These are phyloP conservation scores for Paraleonurus japonicus DNA, from an alignment of 257 asterid genomes.

Conservation along the genomic window DNA sequence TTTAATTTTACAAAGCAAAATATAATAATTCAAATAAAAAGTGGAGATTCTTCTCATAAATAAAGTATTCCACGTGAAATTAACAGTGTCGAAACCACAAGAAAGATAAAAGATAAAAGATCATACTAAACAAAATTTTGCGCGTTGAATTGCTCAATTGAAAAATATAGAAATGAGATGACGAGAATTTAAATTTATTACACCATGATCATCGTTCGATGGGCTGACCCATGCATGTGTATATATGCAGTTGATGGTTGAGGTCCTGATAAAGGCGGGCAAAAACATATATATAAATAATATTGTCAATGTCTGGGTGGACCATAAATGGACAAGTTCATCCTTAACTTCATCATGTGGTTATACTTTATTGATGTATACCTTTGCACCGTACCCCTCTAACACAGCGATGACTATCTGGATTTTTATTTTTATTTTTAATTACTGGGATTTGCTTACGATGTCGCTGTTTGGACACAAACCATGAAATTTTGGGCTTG, in stretches of 20 bases:
- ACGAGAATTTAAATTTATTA: too few relatives aligned
- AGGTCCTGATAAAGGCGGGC: not conserved
- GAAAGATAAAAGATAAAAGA: too few relatives aligned
- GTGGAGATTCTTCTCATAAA: too few relatives aligned
- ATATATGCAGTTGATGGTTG: not conserved
- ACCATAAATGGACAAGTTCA: constrained; percentile 21
- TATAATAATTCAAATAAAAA: too few relatives aligned
- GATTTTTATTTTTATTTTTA: not conserved
- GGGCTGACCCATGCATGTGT: not conserved
- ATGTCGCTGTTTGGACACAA: not conserved
- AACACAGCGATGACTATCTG: not conserved
- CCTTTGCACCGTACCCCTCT: not conserved
- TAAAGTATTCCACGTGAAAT: too few relatives aligned
- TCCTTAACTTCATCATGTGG: constrained; percentile 18
- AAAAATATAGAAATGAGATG: not conserved
- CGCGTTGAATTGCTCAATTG: too few relatives aligned
- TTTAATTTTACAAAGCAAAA: too few relatives aligned
- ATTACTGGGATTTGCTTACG: not conserved
- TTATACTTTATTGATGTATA: not conserved
- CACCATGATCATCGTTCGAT: not conserved
- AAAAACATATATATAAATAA: not conserved
- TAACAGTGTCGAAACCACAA: too few relatives aligned
- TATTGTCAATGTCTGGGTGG: constrained; percentile 10
- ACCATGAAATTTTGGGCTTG: not conserved
- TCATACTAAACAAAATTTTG: not conserved